Percentiles rank a stretch among this genome's conserved stretches.
These are phyloP conservation scores for Craspedostauros australis DNA, from an alignment of 108 stramenopile species.

Conservation along the genomic window DNA sequence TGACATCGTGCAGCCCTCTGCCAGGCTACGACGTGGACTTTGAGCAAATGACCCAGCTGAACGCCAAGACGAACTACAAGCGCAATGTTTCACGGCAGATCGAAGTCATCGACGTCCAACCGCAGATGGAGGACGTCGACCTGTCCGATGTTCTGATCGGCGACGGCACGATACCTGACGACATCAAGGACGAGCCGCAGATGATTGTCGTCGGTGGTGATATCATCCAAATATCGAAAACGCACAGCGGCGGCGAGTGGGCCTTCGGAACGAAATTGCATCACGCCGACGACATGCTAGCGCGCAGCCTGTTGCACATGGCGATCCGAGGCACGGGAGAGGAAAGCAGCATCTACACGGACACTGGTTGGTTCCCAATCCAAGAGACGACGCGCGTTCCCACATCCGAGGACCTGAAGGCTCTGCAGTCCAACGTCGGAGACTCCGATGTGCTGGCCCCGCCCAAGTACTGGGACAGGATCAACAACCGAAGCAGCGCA, in stretches of 20 bases:
- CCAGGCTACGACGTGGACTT: constrained; percentile 6
- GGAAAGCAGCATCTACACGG: neutral
- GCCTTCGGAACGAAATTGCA: constrained; percentile 13
- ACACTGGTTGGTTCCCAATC: constrained; percentile 13
- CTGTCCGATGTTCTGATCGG: neutral
- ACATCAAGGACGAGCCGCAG: constrained; percentile 6
- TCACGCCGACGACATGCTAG: constrained; percentile 7
- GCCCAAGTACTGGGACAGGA: constrained; percentile 1
- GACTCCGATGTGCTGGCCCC: constrained; percentile 1
- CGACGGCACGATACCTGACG: neutral
- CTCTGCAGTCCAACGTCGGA: constrained; percentile 7
- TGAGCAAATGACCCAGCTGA: neutral
- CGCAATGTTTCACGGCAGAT: constrained; percentile 1
- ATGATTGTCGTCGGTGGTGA: constrained; percentile 7
- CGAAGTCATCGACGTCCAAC: neutral
- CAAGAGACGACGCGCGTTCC: constrained; percentile 5
- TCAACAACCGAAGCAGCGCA: constrained; percentile 3
- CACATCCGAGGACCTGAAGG: constrained; percentile 2
- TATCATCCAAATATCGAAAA: constrained; percentile 4
- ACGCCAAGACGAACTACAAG: neutral
- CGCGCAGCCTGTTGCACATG: constrained; percentile 1
- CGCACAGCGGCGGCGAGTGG: constrained; percentile 10
- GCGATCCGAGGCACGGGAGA: neutral
- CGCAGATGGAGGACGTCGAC: neutral
- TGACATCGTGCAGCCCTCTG: neutral